Evolutionary conservation across 2,329 filamentous ascomycete genomes (phyloP), one percentile per base, ranked within the genome.

Genomic region (Pseudophaeomoniella oleicola): DNA sequence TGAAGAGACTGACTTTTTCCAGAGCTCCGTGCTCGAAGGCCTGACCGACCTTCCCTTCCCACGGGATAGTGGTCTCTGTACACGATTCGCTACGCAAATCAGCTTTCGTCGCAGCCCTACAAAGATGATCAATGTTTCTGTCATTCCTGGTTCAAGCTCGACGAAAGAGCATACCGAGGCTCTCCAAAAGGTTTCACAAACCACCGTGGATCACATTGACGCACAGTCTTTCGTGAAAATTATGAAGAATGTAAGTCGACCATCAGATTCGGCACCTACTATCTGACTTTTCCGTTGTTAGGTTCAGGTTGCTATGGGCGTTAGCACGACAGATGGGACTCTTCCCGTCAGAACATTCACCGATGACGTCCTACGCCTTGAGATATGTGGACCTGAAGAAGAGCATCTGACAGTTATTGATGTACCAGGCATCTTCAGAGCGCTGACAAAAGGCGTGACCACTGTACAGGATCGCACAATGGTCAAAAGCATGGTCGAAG

Each of bases 51-150:
- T 62, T 1, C 52, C 52, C 2, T 61, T 64, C 38, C 62, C 61
- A 18, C 52, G 52, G 3, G 49, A 53, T 16, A 48, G 45, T 22
- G 55, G 54, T 1, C 44, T 63, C 3, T 65, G 62, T 33, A 66
- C 62, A 2, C 46, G 59, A 2, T 65, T 62, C 44, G 60, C 63
- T 1, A 67, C 63, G 0, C 57, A 67, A 39, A 67, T 69, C 32
- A 60, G 55, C 10, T 56, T 64, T 16, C 59, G 59, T 0, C 52
- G 58, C 22, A 43, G 46, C 12, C 19, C 6, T 6, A 18, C 41
- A 3, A 39, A 30, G 35, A 43, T 4, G 1, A 54, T 59, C 29
- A 47, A 42, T 1, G 54, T 57, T 2, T 56, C 49, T 0, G 60
- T 66, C 13, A 59, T 57, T 3, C 57, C 62, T 1, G 48, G 46